Conservation (phyloP, 2,329 filamentous ascomycete species). For the Hymenotorrendiella dingleyae region DNA sequence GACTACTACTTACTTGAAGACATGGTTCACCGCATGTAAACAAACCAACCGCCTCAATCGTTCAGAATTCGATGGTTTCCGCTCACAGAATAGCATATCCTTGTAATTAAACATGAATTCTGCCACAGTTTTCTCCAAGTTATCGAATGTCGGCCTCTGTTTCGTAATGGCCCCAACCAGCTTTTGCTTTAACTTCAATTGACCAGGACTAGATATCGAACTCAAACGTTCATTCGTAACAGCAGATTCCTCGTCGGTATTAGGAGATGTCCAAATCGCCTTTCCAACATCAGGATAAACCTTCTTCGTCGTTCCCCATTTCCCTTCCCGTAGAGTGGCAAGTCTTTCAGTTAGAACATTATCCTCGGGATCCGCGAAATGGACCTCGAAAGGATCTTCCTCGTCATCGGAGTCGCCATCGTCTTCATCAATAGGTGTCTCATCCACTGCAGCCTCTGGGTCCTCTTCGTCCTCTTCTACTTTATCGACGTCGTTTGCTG, state of each 20-base stretch:
- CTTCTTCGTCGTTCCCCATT: constrained; percentile 45
- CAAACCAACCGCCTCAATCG: constrained; percentile 66
- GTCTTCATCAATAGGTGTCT: constrained; percentile 34
- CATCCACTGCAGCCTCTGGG: constrained; percentile 32
- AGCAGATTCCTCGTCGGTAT: constrained; percentile 30
- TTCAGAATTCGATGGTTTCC: constrained; percentile 62
- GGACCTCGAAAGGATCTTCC: constrained; percentile 71
- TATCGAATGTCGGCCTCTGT: constrained; percentile 51
- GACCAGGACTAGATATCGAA: constrained; percentile 33
- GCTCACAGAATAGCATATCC: constrained; percentile 71
- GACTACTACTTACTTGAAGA: constrained; percentile 75
- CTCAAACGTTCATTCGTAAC: constrained; percentile 18
- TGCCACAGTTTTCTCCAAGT: constrained; percentile 59
- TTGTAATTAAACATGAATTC: constrained; percentile 75
- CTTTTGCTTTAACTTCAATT: constrained; percentile 64
- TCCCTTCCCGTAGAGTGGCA: constrained; percentile 41
- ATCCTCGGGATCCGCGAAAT: constrained; percentile 68
- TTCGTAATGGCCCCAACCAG: constrained; percentile 50
- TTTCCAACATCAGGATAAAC: constrained; percentile 40
- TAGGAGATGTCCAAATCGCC: constrained; percentile 42
- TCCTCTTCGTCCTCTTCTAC: constrained; percentile 46
- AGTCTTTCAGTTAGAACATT: constrained; percentile 50
- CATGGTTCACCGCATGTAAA: constrained; percentile 83
- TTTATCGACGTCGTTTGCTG: constrained; percentile 31
- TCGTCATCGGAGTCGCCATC: constrained; percentile 45